These are phyloP conservation scores for Neurospora hispaniola DNA, from an alignment of 495 filamentous ascomycete genomes.

Conservation along the genomic window DNA sequence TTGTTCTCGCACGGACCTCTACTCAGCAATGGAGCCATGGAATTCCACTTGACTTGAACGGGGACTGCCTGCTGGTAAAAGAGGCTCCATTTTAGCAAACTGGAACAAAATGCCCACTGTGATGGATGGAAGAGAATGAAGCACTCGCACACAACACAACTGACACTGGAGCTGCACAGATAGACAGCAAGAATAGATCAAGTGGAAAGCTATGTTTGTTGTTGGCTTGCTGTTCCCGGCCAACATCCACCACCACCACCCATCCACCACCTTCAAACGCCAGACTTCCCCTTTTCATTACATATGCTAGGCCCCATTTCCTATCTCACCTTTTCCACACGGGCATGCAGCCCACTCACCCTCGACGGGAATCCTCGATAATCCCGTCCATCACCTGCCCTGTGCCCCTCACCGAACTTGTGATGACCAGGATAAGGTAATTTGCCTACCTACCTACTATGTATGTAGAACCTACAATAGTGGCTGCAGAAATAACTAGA, in stretches of 20 bases:
- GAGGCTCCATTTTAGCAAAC: neutral
- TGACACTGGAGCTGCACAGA: no score
- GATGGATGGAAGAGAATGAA: no score
- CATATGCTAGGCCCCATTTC: neutral
- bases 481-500: constrained; percentile 5
- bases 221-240: neutral
- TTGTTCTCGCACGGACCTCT: neutral
- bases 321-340: neutral
- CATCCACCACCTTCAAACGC: neutral
- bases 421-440: neutral
- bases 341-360: neutral
- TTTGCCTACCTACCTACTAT: neutral
- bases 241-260: neutral
- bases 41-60: neutral
- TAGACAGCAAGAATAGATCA: no score
- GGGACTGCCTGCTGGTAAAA: neutral
- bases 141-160: no score
- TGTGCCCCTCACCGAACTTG: neutral
- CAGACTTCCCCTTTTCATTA: neutral
- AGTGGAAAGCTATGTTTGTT: neutral
- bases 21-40: neutral
- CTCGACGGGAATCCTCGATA: neutral
- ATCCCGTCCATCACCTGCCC: neutral
- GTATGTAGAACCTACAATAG: neutral
- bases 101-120: neutral